Percentiles rank a stretch among this genome's conserved stretches.
Conservation (phyloP, 2,329 filamentous ascomycete genomes). For the Elsinoe ampelina region DNA sequence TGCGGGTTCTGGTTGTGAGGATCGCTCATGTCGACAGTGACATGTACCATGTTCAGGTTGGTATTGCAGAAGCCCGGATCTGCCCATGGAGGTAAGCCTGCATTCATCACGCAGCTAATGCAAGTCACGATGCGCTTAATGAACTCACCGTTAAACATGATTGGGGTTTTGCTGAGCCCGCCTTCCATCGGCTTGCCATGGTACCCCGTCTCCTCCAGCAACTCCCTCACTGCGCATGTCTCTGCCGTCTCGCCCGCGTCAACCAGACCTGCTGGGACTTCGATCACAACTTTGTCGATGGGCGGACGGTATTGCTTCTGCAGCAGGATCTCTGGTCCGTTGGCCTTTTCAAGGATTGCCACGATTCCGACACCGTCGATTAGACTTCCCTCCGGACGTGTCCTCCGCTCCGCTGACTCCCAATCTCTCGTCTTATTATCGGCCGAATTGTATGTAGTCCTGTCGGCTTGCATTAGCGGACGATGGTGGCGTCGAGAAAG, state of each 20-base stretch:
- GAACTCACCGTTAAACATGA: conserved; percentile 36
- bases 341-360: conserved; percentile 42
- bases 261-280: conserved; percentile 52
- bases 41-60: conserved; percentile 45
- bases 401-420: conserved; percentile 44
- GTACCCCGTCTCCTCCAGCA: conserved; percentile 54
- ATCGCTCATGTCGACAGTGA: conserved; percentile 45
- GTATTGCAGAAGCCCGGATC: conserved; percentile 53
- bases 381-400: conserved; percentile 42
- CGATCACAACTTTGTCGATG: conserved; percentile 48
- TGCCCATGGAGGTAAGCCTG: conserved; percentile 49
- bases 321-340: conserved; percentile 42
- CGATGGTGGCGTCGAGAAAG: not conserved
- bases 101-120: conserved; percentile 20
- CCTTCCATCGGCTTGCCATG: conserved; percentile 37
- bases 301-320: conserved; percentile 48
- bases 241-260: conserved; percentile 49
- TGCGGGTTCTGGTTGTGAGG: conserved; percentile 44
- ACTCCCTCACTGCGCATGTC: conserved; percentile 48
- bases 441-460: conserved; percentile 39
- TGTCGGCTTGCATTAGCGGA: conserved; percentile 15
- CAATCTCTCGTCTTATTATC: conserved; percentile 24
- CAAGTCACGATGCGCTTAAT: conserved; percentile 39
- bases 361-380: conserved; percentile 53
- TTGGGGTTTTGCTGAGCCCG: conserved; percentile 23